phyloP scores from a whole-genome alignment of 2,329 filamentous ascomycete species.

The Cordyceps cicadae region DNA sequence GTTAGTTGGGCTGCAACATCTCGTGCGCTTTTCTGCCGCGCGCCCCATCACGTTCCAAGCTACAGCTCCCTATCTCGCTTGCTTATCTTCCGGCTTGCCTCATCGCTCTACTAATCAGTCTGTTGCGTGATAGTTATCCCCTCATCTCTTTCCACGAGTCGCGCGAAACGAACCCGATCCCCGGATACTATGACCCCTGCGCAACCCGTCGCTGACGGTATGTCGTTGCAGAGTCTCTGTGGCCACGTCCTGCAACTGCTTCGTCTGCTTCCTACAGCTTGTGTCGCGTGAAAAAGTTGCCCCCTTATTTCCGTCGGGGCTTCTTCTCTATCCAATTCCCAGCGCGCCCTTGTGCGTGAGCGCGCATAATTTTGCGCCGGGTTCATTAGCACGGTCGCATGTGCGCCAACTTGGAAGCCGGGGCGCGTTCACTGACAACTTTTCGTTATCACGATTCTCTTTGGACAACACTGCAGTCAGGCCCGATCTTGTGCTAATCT shows the following conservation, averaged over 20 bases:
- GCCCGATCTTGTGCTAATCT: constrained; percentile 18
- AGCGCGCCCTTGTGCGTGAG: background rate
- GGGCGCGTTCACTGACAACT: background rate
- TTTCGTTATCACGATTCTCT: background rate
- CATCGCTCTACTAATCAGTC: constrained; percentile 19
- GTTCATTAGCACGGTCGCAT: background rate
- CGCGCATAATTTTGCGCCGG: background rate
- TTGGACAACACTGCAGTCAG: background rate
- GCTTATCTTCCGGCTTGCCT: background rate
- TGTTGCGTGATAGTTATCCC: constrained; percentile 27
- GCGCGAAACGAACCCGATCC: constrained; percentile 72
- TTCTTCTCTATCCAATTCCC: background rate
- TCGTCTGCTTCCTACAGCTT: constrained; percentile 23
- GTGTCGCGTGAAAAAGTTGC: constrained; percentile 10
- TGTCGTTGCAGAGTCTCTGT: constrained; percentile 37
- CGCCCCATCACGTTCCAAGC: constrained; percentile 10
- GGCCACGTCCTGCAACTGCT: constrained; percentile 26
- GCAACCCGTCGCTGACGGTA: constrained; percentile 62
- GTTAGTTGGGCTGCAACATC: background rate
- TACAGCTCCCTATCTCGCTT: constrained; percentile 7
- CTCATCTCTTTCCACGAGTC: constrained; percentile 51
- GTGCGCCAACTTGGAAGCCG: background rate
- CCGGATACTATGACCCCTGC: constrained; percentile 53
- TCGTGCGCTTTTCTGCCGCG: background rate
- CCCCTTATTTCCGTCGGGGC: background rate